Base-by-base conservation (phyloP, 2,329 filamentous ascomycete genomes). In the Claviceps sp. region DNA sequence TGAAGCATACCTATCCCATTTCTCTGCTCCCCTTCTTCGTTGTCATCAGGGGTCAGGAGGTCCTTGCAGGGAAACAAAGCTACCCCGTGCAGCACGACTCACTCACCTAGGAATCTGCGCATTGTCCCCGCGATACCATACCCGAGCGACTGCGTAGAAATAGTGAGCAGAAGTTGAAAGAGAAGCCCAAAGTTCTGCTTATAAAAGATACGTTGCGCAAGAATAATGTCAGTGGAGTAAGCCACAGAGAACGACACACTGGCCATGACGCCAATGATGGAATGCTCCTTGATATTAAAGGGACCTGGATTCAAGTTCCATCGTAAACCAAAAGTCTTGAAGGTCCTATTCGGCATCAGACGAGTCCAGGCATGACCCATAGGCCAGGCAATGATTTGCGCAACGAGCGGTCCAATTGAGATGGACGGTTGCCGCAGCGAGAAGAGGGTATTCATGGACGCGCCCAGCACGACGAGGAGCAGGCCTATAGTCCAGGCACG, bases 191-290 rank as follows among this genome's bases (percentile, higher is more conserved):
- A 85, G 54, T 82, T 70, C 59, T 86, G 77, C 62, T 83, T 80
- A 62, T 89, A 89, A 59, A 87, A 88, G 16, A 83, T 75, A 18
- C 79, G 68, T 65, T 87, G 84, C 0, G 84, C 84, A 2, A 87
- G 71, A 45, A 89, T 77, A 34, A 87, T 82, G 57, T 89, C 85
- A 1, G 84, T 88, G 1, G 84, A 83, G 59, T 89, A 89, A 3
- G 84, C 82, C 5, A 76, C 80, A 48, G 70, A 82, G 57, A 87
- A 85, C 5, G 82, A 81, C 5, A 86, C 82, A 61, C 84, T 80
- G 16, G 85, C 83, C 79, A 84, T 84, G 57, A 84, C 78, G 18
- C 81, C 78, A 52, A 86, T 84, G 54, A 86, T 75, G 43, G 79
- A 68, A 61, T 85, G 82, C 61, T 86, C 82, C 63, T 86, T 86